These are phyloP conservation scores for Galerina sulciceps DNA, from an alignment of 768 basidiomycete species.

Conservation along the genomic window DNA sequence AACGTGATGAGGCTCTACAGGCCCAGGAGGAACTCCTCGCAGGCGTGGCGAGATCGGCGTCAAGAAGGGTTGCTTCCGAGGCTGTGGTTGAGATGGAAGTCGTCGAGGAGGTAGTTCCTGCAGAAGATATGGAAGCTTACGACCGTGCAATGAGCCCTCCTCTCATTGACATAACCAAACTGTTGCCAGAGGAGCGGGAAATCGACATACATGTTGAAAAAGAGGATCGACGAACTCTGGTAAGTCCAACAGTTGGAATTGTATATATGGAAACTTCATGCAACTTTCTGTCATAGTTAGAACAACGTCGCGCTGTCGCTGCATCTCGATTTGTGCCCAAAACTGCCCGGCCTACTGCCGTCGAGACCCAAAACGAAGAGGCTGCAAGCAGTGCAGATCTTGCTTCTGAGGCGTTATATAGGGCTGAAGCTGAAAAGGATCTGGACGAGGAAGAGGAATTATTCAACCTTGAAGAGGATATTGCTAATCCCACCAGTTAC, in stretches of 20 bases:
- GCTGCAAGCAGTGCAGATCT: conserved; percentile 70
- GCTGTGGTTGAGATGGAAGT: conserved; percentile 35
- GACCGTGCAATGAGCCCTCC: conserved; percentile 85
- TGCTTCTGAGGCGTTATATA: conserved; percentile 88
- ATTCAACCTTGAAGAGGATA: conserved; percentile 92
- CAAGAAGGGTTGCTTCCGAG: conserved; percentile 38
- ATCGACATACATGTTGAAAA: conserved; percentile 75
- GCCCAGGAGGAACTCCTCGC: conserved; percentile 91
- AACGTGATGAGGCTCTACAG: conserved; percentile 93
- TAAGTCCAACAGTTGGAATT: conserved; percentile 36
- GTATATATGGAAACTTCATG: conserved; percentile 10
- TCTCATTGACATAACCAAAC: conserved; percentile 70
- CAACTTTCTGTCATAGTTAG: conserved; percentile 51
- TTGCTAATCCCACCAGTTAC: conserved; percentile 82
- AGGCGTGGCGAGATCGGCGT: conserved; percentile 69
- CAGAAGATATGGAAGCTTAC: conserved; percentile 81
- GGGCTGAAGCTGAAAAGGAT: conserved; percentile 90
- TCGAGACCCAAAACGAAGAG: conserved; percentile 61
- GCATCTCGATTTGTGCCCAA: conserved; percentile 90
- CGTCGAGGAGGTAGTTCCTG: conserved; percentile 36
- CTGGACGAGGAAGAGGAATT: conserved; percentile 96
- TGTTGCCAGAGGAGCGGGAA: conserved; percentile 79
- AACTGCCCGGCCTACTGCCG: conserved; percentile 56
- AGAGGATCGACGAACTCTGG: conserved; percentile 69
- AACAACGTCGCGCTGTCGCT: conserved; percentile 80